These are phyloP conservation scores for Gossypium laxum DNA, from an alignment of 441 rosid genomes.

Conservation along the genomic window DNA sequence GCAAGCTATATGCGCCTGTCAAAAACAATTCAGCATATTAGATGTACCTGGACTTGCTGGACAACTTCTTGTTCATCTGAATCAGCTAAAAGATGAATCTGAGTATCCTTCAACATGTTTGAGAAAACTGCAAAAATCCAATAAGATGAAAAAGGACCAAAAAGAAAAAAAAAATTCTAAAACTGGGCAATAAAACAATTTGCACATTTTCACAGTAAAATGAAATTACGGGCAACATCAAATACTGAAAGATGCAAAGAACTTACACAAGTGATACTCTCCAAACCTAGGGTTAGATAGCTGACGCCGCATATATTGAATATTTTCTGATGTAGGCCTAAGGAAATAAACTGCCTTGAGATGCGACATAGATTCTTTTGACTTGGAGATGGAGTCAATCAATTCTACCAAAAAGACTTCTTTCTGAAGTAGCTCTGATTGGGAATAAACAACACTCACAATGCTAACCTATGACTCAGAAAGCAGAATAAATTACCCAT, in stretches of 20 bases:
- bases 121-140: constrained; percentile 65
- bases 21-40: not conserved
- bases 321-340: constrained; percentile 72
- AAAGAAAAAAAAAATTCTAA: not conserved
- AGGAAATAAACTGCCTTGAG: constrained; percentile 81
- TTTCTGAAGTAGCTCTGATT: constrained; percentile 85
- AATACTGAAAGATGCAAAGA: constrained; percentile 5
- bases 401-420: constrained; percentile 86
- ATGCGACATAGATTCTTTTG: constrained; percentile 82
- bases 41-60: constrained; percentile 78
- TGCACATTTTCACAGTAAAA: constrained; percentile 5
- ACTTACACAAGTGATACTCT: constrained; percentile 78
- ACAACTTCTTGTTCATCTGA: constrained; percentile 90
- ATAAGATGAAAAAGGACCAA: not conserved
- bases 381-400: constrained; percentile 71
- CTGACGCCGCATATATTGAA: constrained; percentile 72
- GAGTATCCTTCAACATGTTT: constrained; percentile 87
- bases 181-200: not conserved
- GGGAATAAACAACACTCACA: constrained; percentile 87
- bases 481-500: not conserved
- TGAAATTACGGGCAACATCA: not conserved
- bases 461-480: constrained; percentile 53
- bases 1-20: not conserved
- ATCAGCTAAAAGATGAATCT: constrained; percentile 87
- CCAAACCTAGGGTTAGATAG: constrained; percentile 77